Evolutionary conservation across 1,284 basidiomycete genomes (phyloP).

Genomic region (Apiotrichum sp.): DNA sequence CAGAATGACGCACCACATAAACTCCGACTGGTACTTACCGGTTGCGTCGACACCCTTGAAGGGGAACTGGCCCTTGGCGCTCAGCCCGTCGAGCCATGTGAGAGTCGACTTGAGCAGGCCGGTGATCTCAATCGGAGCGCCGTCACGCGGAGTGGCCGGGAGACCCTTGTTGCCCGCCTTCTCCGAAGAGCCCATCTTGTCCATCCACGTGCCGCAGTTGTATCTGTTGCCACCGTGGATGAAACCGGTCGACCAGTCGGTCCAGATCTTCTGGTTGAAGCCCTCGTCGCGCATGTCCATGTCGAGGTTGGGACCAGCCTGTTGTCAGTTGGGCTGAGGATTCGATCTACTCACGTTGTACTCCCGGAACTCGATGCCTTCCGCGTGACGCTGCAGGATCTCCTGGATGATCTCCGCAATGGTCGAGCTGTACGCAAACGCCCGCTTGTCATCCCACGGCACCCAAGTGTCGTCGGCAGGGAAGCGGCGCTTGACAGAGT

Average conservation of each 20-base stretch:
- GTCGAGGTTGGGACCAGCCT: conserved; percentile 86
- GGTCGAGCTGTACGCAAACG: conserved; percentile 72
- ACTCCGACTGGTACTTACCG: too few species aligned
- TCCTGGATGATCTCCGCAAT: conserved; percentile 94
- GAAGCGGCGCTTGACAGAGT: conserved; percentile 82
- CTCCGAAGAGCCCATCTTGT: conserved; percentile 89
- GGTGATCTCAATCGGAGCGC: conserved; percentile 91
- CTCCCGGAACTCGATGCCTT: conserved; percentile 90
- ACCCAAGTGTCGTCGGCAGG: conserved; percentile 92
- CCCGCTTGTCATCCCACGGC: conserved; percentile 75
- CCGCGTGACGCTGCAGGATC: conserved; percentile 86
- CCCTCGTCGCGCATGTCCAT: conserved; percentile 87
- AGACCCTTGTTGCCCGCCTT: conserved; percentile 90
- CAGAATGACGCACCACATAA: too few species aligned
- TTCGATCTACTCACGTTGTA: conserved; percentile 56
- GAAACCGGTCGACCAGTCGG: conserved; percentile 91
- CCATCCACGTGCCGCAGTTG: conserved; percentile 75
- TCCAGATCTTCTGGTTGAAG: conserved; percentile 87
- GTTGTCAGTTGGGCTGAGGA: conserved; percentile 6
- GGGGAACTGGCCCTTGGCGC: conserved; percentile 65
- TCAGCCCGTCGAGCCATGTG: conserved; percentile 73
- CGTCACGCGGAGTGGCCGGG: conserved; percentile 91
- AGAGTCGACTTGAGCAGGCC: conserved; percentile 88
- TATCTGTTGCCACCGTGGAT: conserved; percentile 78
- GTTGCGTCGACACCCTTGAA: conserved; percentile 80